Evolutionary conservation across 305 asterid genomes (phyloP), one percentile per base, ranked within the genome.

Genomic region (Stenogyne calaminthoides): DNA sequence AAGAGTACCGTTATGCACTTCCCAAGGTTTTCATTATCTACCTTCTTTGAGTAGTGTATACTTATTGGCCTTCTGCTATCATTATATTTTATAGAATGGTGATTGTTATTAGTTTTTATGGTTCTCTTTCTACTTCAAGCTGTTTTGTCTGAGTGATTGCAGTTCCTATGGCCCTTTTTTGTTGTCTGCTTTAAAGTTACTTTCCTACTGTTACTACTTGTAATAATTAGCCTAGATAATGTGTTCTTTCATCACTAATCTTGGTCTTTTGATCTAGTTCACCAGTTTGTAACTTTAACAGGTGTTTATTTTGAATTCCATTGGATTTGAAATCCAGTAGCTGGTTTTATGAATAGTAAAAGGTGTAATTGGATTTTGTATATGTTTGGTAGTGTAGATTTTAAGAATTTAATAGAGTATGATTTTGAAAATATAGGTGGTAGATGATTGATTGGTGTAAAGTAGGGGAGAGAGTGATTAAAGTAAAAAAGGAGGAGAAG

Each of bases 1-100:
- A 57, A 66, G 34, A 52, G n/a, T 69, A 37, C 67, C 60, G 40
- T 55, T 69, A 11, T 11, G 27, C 58, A 4, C 39, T 42, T 70
- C 20, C 36, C 58, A 57, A 44, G 49, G 51, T 22, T 57, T 52
- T 52, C 64, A 7, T 63, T 16, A 6, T 58, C 69, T 34, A 15
- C 34, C 32, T 34, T 20, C 44, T 60, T 49, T 51, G 64, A 56
- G 14, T 57, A n/a, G 34, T 49, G 12, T 49, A 9, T 49, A 6
- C 58, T 70, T 27, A 14, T 25, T 51, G 64, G 51, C 46, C 47
- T 37, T 22, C 51, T 20, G 44, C 40, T 71, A 34, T 9, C 12
- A 64, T 59, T 16, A 3, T 39, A 44, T 44, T 29, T 2, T 19
- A 37, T 27, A 54, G 40, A 36, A 7, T 36, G 7, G 40, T 36